Base-by-base conservation (phyloP, 2,329 filamentous ascomycete species). In the Cryphonectria japonica region DNA sequence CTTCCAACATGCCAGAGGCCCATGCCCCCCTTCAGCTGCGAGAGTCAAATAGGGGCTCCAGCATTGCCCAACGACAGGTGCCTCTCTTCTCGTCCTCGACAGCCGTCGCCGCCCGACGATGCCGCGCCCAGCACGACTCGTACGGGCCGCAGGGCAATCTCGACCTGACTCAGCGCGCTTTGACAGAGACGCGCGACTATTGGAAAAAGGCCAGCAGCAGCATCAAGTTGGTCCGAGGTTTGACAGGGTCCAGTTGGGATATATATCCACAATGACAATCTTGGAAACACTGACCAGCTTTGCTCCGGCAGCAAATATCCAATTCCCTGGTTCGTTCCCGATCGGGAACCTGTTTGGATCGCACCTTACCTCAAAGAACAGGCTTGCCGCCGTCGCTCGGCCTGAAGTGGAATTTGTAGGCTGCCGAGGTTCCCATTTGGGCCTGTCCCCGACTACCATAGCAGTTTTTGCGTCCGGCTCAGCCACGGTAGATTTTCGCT, bases 381-480 rank as follows among this genome's bases (percentile, higher is more conserved):
- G 39, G 54, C 26, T 11, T 16, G 26, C 52, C 66, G 37, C 46
- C n/a, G 54, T 61, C 57, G 29, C 26, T 32, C 66, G 54, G 39
- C 66, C 66, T 32, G 39, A 67, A 50, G 54, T 60, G 66, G 66
- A 59, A 67, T 61, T 37, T 29, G 29, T 61, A 26, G 34, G 32
- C 54, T 37, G 57, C 54, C 66, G 66, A 67, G 54, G 39, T 46
- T 60, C 66, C 41, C 6, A 7, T 67, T 67, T 67, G 37, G 54
- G 66, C n/a, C n/a, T 34, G 52, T 67, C 50, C 46, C 66, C 57
- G 66, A 59, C 43, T 14, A 59, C 22, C 34, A 59, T 11, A n/a
- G 19, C 46, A 50, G 19, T 50, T 50, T 46, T 11, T 57, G 34
- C 41, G 16, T 37, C 19, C 66, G 39, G 54, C 57, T 43, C 54